These are phyloP conservation scores for Eutrema japonicum DNA, from an alignment of 345 rosid genomes.

Conservation along the genomic window DNA sequence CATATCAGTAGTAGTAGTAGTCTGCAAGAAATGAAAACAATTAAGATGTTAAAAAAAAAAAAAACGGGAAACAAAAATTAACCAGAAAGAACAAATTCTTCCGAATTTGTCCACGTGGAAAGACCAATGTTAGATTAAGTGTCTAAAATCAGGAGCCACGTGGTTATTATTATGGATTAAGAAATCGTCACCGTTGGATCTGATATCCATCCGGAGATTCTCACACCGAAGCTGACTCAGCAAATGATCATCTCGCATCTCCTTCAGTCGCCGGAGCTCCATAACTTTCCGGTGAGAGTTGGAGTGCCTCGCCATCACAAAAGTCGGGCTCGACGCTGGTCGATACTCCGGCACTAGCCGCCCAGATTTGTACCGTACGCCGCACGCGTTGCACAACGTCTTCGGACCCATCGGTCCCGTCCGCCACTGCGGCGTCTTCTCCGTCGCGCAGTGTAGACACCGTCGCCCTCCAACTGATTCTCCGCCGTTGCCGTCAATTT, in stretches of 20 bases:
- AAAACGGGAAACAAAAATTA: background rate
- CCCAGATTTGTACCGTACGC: conserved; percentile 46
- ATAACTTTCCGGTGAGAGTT: conserved; percentile 49
- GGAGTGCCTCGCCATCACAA: conserved; percentile 41
- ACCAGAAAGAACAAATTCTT: conserved; percentile 14
- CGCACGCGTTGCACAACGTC: conserved; percentile 82
- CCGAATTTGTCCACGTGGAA: conserved; percentile 32
- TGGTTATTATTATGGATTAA: conserved; percentile 63
- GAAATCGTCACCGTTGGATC: conserved; percentile 77
- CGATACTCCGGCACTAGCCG: conserved; percentile 46
- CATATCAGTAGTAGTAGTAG: conserved; percentile 22
- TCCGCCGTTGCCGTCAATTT: conserved; percentile 26
- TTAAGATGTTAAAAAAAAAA: background rate
- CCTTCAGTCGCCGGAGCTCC: conserved; percentile 46
- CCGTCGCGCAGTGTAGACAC: conserved; percentile 45
- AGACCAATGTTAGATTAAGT: conserved; percentile 52
- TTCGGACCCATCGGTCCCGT: conserved; percentile 49
- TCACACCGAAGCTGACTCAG: conserved; percentile 55
- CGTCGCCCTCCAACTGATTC: conserved; percentile 43
- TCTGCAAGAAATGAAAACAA: conserved; percentile 21
- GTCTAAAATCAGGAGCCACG: conserved; percentile 76
- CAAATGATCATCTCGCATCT: conserved; percentile 48
- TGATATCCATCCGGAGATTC: conserved; percentile 52
- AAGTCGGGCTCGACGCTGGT: conserved; percentile 47
- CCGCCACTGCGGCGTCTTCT: conserved; percentile 49